These are phyloP conservation scores for Phytophthora pini DNA, from an alignment of 352 stramenopile species.

Conservation along the genomic window DNA sequence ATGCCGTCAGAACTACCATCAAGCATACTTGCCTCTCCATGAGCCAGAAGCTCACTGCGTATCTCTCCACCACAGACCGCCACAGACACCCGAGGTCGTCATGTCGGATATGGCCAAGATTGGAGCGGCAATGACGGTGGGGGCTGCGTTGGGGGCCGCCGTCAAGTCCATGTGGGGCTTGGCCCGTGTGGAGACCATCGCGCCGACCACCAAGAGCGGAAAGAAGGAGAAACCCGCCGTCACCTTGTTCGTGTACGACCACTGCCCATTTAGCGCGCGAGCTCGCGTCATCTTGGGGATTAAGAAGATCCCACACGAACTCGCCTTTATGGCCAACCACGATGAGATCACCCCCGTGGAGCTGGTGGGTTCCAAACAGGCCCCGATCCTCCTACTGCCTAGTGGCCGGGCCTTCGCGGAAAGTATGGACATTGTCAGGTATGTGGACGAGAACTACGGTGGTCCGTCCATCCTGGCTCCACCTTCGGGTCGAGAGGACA, in stretches of 20 bases:
- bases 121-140: conserved; percentile 49
- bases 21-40: no score
- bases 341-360: conserved; percentile 53
- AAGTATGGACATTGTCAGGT: conserved; percentile 63
- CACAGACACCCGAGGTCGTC: neutral
- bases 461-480: conserved; percentile 19
- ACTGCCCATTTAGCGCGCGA: conserved; percentile 55
- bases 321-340: conserved; percentile 48
- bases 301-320: conserved; percentile 44
- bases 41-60: no score
- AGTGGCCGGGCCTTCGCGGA: conserved; percentile 48
- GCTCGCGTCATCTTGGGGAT: conserved; percentile 52
- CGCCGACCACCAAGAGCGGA: conserved; percentile 4
- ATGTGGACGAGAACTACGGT: conserved; percentile 54
- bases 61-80: neutral
- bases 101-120: conserved; percentile 62
- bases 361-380: conserved; percentile 47
- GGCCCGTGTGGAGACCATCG: conserved; percentile 21
- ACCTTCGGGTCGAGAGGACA: conserved; percentile 44
- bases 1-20: no score
- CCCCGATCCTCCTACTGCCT: conserved; percentile 50
- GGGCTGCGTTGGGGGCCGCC: conserved; percentile 49
- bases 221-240: conserved; percentile 21
- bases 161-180: conserved; percentile 39
- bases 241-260: conserved; percentile 63